Conservation (phyloP, 1,139 yeast species). For the Protomyces gravidus region DNA sequence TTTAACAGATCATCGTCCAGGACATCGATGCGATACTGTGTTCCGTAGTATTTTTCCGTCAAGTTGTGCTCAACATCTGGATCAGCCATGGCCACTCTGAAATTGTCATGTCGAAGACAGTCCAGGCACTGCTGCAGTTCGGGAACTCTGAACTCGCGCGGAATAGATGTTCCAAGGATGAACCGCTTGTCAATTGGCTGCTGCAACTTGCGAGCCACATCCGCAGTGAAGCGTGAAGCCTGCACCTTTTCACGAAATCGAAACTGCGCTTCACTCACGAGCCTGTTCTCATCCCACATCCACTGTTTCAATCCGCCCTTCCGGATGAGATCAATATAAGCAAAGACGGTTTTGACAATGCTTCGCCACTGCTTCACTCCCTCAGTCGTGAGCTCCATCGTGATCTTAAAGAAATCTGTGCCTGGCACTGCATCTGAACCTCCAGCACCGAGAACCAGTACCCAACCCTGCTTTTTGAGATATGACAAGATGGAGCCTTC, state of each 20-base stretch:
- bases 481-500: slow-evolving; percentile 70
- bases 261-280: slow-evolving; percentile 51
- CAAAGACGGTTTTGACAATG: slow-evolving; percentile 58
- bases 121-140: slow-evolving; percentile 52
- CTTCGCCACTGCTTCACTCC: slow-evolving; percentile 64
- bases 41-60: slow-evolving; percentile 84
- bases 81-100: slow-evolving; percentile 52
- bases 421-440: slow-evolving; percentile 65
- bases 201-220: slow-evolving; percentile 51
- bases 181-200: slow-evolving; percentile 59
- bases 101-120: slow-evolving; percentile 55
- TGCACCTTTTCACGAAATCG: slow-evolving; percentile 63
- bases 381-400: slow-evolving; percentile 66
- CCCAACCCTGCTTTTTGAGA: slow-evolving; percentile 73
- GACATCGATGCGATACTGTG: slow-evolving; percentile 58
- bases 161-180: slow-evolving; percentile 53
- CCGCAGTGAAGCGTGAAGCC: slow-evolving; percentile 57
- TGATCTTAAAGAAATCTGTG: slow-evolving; percentile 60
- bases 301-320: slow-evolving; percentile 56
- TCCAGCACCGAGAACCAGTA: slow-evolving; percentile 72
- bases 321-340: slow-evolving; percentile 61
- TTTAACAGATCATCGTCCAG: slow-evolving; percentile 46
- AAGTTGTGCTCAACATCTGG: slow-evolving; percentile 40
- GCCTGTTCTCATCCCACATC: slow-evolving; percentile 51
- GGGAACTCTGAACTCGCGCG: slow-evolving; percentile 56